Evolutionary conservation across 257 asterid species (phyloP).

Genomic region (Petunia secreta): DNA sequence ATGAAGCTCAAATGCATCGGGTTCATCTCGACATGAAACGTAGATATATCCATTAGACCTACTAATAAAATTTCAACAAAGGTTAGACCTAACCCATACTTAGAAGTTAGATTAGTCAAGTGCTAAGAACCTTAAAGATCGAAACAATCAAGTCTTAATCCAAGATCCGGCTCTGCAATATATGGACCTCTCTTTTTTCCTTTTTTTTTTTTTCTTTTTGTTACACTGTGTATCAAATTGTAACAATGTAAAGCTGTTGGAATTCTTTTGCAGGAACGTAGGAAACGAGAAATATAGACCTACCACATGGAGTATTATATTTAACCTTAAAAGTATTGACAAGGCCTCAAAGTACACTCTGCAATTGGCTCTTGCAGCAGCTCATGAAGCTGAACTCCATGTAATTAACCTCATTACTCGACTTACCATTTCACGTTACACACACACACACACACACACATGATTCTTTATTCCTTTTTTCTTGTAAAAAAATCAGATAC

Average conservation of each 20-base stretch:
- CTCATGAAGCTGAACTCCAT: constrained; percentile 50
- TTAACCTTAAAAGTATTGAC: constrained; percentile 36
- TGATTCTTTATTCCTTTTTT: not conserved
- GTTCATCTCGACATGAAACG: not conserved
- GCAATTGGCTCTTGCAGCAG: constrained; percentile 70
- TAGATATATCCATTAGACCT: not conserved
- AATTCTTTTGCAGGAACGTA: constrained; percentile 36
- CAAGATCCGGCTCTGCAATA: not conserved
- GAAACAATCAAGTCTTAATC: no score
- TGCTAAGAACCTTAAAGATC: not conserved
- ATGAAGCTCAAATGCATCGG: no score
- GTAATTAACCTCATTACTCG: constrained; percentile 31
- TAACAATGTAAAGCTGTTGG: no score
- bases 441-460: not conserved
- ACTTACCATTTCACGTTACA: not conserved
- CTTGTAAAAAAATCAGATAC: not conserved
- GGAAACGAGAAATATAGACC: constrained; percentile 31
- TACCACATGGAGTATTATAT: constrained; percentile 65
- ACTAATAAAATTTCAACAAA: not conserved
- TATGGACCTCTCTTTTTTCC: not conserved
- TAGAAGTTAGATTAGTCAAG: not conserved
- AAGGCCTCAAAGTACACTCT: constrained; percentile 55
- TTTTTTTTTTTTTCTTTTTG: no score
- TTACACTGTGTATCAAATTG: no score
- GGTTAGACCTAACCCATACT: not conserved